Base-by-base conservation (phyloP, 768 basidiomycete genomes). In the Omphalotus guepiniiformis region DNA sequence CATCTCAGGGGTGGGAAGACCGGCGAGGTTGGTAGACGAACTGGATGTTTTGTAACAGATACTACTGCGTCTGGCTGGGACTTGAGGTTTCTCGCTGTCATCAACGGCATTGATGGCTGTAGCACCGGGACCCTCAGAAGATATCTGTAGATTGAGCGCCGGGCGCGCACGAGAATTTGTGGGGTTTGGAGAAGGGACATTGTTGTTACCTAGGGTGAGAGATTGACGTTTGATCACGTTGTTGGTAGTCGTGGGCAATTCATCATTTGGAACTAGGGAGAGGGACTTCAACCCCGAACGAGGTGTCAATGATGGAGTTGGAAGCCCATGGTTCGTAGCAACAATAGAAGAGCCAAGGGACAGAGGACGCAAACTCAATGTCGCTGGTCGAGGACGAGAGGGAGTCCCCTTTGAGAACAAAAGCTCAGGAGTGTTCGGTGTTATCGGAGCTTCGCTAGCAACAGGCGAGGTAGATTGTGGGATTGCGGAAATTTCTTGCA, bases 1-100 rank as follows among this genome's bases (percentile, higher is more conserved):
- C 70, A 80, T 73, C 57, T 84, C 86, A 11, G 86, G 88, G 0
- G 86, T 88, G 1, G 85, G 85, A 12, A 88, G 68, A 23, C 76
- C 77, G 11, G 71, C 61, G 35, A 66, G 58, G 29, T 69, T 68
- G 26, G 67, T 64, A n/a, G 67, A 49, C 15, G 58, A 55, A 4
- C 52, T 59, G 23, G 83, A 81, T 25, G 69, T 63, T 56, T 80
- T 83, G 71, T 91, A 91, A 1, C 81, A 80, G 44, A 91, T 88
- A 64, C 85, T 88, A 63, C 86, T 87, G 18, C 46, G 36, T 30
- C 46, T 49, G 11, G 23, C 13, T 12, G 43, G 40, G n/a, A 42
- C 45, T 6, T 38, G 42, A 25, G 39, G 47, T 34, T 52, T 58
- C 21, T 18, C 41, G 25, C 25, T 22, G 12, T 39, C 52, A 16